Evolutionary conservation across 352 stramenopile species (phyloP).

Genomic region (Discostella stelligera): DNA sequence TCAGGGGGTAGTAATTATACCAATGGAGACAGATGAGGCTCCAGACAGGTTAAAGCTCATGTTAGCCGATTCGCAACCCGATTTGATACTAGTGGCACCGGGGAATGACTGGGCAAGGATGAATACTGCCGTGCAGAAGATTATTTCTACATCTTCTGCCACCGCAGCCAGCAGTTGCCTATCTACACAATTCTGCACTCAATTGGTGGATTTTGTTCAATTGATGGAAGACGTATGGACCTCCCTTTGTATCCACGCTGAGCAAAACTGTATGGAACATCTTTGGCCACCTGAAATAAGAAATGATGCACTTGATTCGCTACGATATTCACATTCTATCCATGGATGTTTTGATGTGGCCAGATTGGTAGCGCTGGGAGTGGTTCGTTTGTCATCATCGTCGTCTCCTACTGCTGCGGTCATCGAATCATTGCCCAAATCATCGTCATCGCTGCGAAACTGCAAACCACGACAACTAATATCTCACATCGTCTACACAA

Average conservation of each 20-base stretch:
- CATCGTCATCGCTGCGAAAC: slow-evolving; percentile 6
- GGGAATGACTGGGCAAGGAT: slow-evolving; percentile 29
- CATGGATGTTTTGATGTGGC: slow-evolving; percentile 34
- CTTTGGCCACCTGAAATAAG: background rate
- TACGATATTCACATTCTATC: slow-evolving; percentile 19
- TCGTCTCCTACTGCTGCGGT: background rate
- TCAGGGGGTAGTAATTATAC: slow-evolving; percentile 43
- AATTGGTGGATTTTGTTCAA: slow-evolving; percentile 27
- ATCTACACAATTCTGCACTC: slow-evolving; percentile 7
- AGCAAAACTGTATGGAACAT: background rate
- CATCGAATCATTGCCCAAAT: background rate
- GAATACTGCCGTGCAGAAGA: slow-evolving; percentile 4
- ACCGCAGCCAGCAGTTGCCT: background rate
- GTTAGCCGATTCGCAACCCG: slow-evolving; percentile 55
- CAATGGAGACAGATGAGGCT: slow-evolving; percentile 70
- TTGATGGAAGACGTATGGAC: slow-evolving; percentile 25
- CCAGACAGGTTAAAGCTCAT: slow-evolving; percentile 60
- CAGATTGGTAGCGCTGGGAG: slow-evolving; percentile 27
- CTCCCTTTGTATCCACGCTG: background rate
- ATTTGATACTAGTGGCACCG: slow-evolving; percentile 52
- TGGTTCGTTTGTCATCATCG: background rate
- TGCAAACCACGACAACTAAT: slow-evolving; percentile 23
- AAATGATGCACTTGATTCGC: slow-evolving; percentile 14
- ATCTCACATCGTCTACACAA: slow-evolving; percentile 79
- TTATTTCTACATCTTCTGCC: background rate